Base-by-base conservation (phyloP, 106 monocot genomes). In the Platanthera zijinensis region DNA sequence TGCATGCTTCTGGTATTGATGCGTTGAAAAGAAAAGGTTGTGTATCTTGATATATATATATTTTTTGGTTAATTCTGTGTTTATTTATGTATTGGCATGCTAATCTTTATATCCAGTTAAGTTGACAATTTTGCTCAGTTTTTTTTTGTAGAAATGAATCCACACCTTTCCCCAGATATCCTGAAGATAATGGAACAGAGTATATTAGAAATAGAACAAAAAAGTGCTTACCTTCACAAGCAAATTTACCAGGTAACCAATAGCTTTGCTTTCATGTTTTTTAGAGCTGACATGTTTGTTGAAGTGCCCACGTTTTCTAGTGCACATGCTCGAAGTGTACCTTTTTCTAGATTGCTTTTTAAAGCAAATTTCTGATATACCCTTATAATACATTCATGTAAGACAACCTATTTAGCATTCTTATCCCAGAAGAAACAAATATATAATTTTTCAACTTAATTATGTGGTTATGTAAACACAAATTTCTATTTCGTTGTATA, bases 141-240 rank as follows among this genome's bases (percentile, higher is more conserved):
- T 53, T 74, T 63, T 49, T 72, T 56, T 49, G 5, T 50, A 79
- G 82, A 66, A 49, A 56, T 21, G 7, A 52, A 32, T 71, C 8
- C 61, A 13, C 63, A 76, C 6, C 70, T 87, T 25, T 75, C 90
- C 1, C 21, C 70, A n/a, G 61, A 76, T 28, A 46, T 90, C 18
- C 39, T 87, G 10, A 80, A 82, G 57, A 83, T 86, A 25, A 80
- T 90, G 84, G 83, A 90, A 28, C 90, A 87, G 53, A 84, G 84
- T 69, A 85, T 87, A 78, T 39, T 69, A 10, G 78, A 75, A 6
- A 90, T 87, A 39, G 90, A 90, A 63, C 86, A 80, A 73, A 77
- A 80, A 52, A 82, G 72, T 72, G 78, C 84, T 18, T 83, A 71
- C 57, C 82, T 90, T 51, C 77, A 52, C 52, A 76, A 79, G 14